Conservation (phyloP, 2,329 filamentous ascomycete species). For the Alternaria gaisen region DNA sequence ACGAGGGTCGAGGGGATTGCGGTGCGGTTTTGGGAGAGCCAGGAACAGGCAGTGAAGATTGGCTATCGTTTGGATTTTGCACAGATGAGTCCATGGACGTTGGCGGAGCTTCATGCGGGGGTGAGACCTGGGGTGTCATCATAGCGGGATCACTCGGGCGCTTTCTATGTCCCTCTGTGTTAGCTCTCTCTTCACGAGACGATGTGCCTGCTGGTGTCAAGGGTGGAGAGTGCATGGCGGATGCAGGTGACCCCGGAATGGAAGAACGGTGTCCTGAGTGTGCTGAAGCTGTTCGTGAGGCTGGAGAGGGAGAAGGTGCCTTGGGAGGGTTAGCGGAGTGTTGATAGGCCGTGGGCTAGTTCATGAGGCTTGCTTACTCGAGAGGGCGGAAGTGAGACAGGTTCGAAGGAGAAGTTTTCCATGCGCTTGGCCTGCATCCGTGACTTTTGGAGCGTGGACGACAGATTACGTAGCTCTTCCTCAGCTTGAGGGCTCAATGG, state of each 20-base stretch:
- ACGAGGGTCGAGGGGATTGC: conserved; percentile 54
- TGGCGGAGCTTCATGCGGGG: conserved; percentile 64
- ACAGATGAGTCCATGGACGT: conserved; percentile 50
- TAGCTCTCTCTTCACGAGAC: conserved; percentile 61
- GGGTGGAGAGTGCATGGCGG: conserved; percentile 84
- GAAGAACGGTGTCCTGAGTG: conserved; percentile 61
- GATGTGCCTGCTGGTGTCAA: conserved; percentile 84
- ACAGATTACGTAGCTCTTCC: conserved; percentile 76
- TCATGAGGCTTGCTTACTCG: conserved; percentile 67
- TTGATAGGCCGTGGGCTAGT: conserved; percentile 5
- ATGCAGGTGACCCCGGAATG: conserved; percentile 70
- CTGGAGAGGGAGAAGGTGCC: conserved; percentile 59
- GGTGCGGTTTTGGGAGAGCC: conserved; percentile 42
- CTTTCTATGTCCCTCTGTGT: conserved; percentile 47
- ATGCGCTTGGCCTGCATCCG: conserved; percentile 83
- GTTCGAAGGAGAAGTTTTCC: conserved; percentile 88
- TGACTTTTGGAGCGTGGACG: conserved; percentile 74
- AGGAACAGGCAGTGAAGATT: conserved; percentile 35
- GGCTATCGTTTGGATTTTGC: conserved; percentile 29
- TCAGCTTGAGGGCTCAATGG: conserved; percentile 55
- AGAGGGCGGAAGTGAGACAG: conserved; percentile 85
- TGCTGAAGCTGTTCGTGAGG: conserved; percentile 56
- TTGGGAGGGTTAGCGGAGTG: conserved; percentile 41
- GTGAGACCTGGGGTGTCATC: conserved; percentile 65
- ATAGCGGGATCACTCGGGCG: conserved; percentile 58